phyloP scores from a whole-genome alignment of 1,284 basidiomycete genomes.

The Ganoderma boninense region DNA sequence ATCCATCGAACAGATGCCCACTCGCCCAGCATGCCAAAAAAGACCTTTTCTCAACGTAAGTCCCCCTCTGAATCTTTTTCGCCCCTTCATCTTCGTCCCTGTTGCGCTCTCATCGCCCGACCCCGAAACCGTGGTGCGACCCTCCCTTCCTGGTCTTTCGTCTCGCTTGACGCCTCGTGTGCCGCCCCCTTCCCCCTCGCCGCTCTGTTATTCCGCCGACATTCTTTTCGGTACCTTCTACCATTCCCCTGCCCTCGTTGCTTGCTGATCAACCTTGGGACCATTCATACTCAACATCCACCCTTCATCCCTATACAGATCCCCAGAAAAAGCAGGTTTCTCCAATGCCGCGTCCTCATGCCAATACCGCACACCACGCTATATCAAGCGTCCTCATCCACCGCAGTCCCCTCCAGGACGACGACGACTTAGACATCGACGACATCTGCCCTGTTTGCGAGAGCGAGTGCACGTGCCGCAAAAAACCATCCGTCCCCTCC shows the following conservation, averaged over 20 bases:
- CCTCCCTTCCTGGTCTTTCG: constrained; percentile 23
- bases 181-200: constrained; percentile 17
- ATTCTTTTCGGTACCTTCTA: constrained; percentile 16
- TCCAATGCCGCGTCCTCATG: constrained; percentile 72
- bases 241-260: constrained; percentile 11
- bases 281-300: constrained; percentile 8
- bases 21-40: constrained; percentile 45
- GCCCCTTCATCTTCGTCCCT: constrained; percentile 12
- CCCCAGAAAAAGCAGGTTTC: constrained; percentile 64
- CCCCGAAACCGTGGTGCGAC: constrained; percentile 20
- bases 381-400: constrained; percentile 34
- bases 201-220: constrained; percentile 13
- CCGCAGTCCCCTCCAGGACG: constrained; percentile 46
- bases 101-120: constrained; percentile 18
- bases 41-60: constrained; percentile 41
- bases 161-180: constrained; percentile 12
- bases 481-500: constrained; percentile 44
- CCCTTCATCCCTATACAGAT: constrained; percentile 46
- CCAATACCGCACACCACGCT: constrained; percentile 65
- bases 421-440: constrained; percentile 79
- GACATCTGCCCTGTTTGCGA: constrained; percentile 88
- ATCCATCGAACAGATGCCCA: constrained; percentile 41
- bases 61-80: constrained; percentile 22
- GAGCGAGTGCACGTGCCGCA: constrained; percentile 79
- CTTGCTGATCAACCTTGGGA: constrained; percentile 21